Base-by-base conservation (phyloP, 2,329 filamentous ascomycete genomes). In the Metarhizium rileyi region DNA sequence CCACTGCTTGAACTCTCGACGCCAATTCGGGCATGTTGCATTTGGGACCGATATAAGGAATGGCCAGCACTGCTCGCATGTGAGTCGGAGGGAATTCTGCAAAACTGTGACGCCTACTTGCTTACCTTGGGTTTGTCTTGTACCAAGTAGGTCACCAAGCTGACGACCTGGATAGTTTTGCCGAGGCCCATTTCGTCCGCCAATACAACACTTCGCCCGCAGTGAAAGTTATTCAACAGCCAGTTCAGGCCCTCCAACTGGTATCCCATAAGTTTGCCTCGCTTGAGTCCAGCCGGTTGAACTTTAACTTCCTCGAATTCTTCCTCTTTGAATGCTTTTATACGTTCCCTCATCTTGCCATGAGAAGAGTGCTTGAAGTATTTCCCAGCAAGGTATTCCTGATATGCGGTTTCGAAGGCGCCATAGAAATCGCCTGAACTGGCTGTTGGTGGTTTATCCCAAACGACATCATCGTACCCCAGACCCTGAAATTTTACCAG, bases 161-260 rank as follows among this genome's bases (percentile, higher is more conserved):
- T 81, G 52, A 97, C 86, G 47, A 96, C 83, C 63, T 98, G 93
- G 28, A 98, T 88, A 0, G 93, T 98, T 71, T 98, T 98, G 28
- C 93, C 93, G 2, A 98, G 78, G 38, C 93, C 93, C 93, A 98
- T 98, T 63, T 98, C 93, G 62, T 98, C 93, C 0, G 93, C 93
- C 6, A 97, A 77, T 51, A 97, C 91, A 26, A 90, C 86, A 60
- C 93, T 97, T 61, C 87, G 83, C 57, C 83, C 76, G 46, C 79
- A 75, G 59, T 90, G 86, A 74, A 88, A 97, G 62, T 93, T 93
- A 64, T 87, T 90, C 52, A 95, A 84, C 2, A 98, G 78, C 90
- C 93, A 98, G 60, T 97, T 96, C 47, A 96, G 73, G 20, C 93
- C 93, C 52, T 96, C 87, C 42, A 94, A 70, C 63, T 98, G 93